Evolutionary conservation across 352 stramenopile genomes (phyloP), one percentile per base, ranked within the genome.

Genomic region (Globisporangium sylvaticum): DNA sequence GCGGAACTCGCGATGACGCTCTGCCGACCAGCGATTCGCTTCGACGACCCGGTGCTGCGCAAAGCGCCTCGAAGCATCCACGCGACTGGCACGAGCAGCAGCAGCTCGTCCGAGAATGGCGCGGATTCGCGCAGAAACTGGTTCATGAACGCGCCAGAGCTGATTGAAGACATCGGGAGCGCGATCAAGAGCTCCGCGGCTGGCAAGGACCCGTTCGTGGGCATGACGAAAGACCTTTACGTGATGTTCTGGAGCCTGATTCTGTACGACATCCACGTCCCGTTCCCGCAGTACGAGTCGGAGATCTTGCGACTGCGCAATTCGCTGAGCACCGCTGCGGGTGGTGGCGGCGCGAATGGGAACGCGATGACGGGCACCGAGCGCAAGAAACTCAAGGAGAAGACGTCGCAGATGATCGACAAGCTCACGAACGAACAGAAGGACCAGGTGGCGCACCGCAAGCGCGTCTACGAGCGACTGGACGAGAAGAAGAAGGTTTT

Each of bases 211-310:
- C 76, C 81, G 2, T 91, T 92, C 61, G 77, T 73, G 18, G 87
- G 84, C 32, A 80, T 94, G 72, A 87, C 84, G 29, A 84, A 80
- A 44, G 85, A 92, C 24, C 67, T 96, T 44, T 96, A 91, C 58
- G 77, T 84, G 27, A 93, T 78, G 53, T 97, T 97, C 66, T 97
- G 89, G 89, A 85, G 80, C 12, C 71, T 97, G 58, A 90, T 85
- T 53, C 68, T 96, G 37, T 96, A 96, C 64, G 89, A 97, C 71
- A 89, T 97, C 44, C 80, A 95, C 67, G 77, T 94, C 7, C 89
- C 89, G 31, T 91, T 94, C 64, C 76, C 80, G 31, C 86, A 95
- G 58, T 97, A 97, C 72, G 85, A 96, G 34, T 76, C 78, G 1
- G 89, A 97, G 67, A 95, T 95, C 67, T 60, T 76, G 7, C 84